Conservation (phyloP, 345 rosid genomes). For the Tarenaya hassleriana region DNA sequence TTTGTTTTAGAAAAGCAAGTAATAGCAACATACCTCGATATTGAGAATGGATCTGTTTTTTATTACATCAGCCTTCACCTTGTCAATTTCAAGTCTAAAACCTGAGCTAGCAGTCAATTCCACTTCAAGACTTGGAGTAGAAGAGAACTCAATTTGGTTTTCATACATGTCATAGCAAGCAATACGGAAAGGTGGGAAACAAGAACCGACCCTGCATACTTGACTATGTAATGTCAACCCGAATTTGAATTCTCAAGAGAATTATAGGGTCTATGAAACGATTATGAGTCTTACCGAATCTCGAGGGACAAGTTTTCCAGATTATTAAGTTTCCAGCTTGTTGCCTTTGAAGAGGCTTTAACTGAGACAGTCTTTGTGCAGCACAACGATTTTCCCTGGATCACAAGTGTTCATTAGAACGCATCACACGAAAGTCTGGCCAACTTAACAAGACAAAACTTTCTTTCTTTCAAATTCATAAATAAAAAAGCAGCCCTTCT, state of each 20-base stretch:
- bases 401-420: conserved; percentile 8
- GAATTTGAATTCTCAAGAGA: background rate
- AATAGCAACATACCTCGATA: conserved; percentile 37
- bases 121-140: conserved; percentile 34
- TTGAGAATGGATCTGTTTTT: conserved; percentile 28
- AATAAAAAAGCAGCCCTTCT: background rate
- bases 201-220: conserved; percentile 52
- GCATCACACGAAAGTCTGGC: conserved; percentile 4
- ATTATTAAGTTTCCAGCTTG: conserved; percentile 38
- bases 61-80: conserved; percentile 33
- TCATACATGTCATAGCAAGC: conserved; percentile 46
- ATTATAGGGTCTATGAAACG: background rate
- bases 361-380: conserved; percentile 38
- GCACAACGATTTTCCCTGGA: conserved; percentile 34
- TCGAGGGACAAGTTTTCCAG: conserved; percentile 5
- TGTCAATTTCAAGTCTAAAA: conserved; percentile 20
- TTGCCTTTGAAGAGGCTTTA: conserved; percentile 36
- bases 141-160: conserved; percentile 37
- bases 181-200: conserved; percentile 31
- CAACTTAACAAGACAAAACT: background rate
- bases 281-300: conserved; percentile 29
- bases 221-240: background rate
- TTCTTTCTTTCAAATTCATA: background rate
- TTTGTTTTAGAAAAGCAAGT: conserved; percentile 7
- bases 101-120: conserved; percentile 23